phyloP scores from a whole-genome alignment of 148 eudicot genomes.

The Chenopodium quinoa region DNA sequence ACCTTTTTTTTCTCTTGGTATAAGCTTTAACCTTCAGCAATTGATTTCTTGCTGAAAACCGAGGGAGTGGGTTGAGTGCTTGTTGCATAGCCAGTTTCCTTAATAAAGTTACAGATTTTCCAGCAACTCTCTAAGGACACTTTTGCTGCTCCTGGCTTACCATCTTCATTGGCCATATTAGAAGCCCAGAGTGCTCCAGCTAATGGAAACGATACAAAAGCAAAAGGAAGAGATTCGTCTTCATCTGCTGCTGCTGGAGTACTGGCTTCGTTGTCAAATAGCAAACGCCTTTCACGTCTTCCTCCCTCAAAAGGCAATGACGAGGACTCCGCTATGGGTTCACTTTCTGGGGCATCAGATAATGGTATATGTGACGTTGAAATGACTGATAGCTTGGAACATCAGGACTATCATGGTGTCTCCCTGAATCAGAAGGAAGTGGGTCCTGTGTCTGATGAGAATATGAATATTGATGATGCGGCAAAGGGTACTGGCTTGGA shows the following conservation, averaged over 20 bases:
- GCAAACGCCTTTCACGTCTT: constrained; percentile 52
- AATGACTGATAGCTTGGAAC: constrained; percentile 57
- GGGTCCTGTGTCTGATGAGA: constrained; percentile 42
- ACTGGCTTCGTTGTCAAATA: constrained; percentile 58
- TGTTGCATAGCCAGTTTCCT: constrained; percentile 31
- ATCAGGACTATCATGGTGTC: constrained; percentile 40
- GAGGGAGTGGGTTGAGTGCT: constrained; percentile 1
- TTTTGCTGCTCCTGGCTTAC: constrained; percentile 38
- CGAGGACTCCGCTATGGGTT: constrained; percentile 47
- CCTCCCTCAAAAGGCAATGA: constrained; percentile 63
- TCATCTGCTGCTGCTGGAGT: constrained; percentile 72
- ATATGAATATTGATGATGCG: constrained; percentile 40
- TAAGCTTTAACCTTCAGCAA: neutral
- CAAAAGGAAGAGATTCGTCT: constrained; percentile 64
- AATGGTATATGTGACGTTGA: constrained; percentile 49
- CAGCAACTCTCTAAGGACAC: constrained; percentile 58
- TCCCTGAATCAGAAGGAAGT: constrained; percentile 43
- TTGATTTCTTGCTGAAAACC: neutral
- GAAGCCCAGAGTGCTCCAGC: constrained; percentile 65
- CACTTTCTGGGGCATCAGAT: constrained; percentile 55
- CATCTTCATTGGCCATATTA: constrained; percentile 59
- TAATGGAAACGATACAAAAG: constrained; percentile 45
- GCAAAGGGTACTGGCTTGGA: constrained; percentile 42
- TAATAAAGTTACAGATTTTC: constrained; percentile 57
- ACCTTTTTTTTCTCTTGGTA: neutral